These are phyloP conservation scores for Erodium chrysanthum DNA, from an alignment of 441 rosid species.

Conservation along the genomic window DNA sequence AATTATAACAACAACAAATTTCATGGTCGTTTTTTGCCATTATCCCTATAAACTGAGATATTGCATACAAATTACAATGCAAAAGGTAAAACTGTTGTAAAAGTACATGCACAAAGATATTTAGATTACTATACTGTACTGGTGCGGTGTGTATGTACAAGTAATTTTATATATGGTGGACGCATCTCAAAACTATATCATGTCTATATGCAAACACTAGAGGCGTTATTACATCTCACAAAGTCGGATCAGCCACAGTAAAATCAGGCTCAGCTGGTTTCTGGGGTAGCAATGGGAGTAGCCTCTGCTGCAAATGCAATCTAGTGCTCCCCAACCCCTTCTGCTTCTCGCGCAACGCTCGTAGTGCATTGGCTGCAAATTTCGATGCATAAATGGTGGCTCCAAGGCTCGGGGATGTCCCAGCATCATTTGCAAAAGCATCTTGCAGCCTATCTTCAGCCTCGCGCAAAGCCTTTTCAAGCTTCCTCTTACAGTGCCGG, in stretches of 20 bases:
- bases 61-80: too few species aligned
- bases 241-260: neutral
- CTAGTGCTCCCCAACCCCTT: conserved; percentile 27
- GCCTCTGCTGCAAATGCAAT: conserved; percentile 17
- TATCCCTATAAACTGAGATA: too few species aligned
- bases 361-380: conserved; percentile 65
- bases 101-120: too few species aligned
- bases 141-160: too few species aligned
- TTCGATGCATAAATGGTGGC: conserved; percentile 67
- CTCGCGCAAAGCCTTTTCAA: conserved; percentile 46
- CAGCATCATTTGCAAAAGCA: conserved; percentile 53
- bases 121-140: too few species aligned
- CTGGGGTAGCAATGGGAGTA: conserved; percentile 35
- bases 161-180: too few species aligned
- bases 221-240: neutral
- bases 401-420: conserved; percentile 26
- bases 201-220: too few species aligned
- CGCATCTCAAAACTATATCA: too few species aligned
- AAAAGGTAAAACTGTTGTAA: too few species aligned
- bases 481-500: conserved; percentile 51
- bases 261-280: neutral
- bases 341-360: conserved; percentile 33
- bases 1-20: too few species aligned
- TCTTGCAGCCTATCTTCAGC: conserved; percentile 63
- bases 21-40: too few species aligned